phyloP scores from a whole-genome alignment of 495 filamentous ascomycete species.

The Penicillium mononematosum region DNA sequence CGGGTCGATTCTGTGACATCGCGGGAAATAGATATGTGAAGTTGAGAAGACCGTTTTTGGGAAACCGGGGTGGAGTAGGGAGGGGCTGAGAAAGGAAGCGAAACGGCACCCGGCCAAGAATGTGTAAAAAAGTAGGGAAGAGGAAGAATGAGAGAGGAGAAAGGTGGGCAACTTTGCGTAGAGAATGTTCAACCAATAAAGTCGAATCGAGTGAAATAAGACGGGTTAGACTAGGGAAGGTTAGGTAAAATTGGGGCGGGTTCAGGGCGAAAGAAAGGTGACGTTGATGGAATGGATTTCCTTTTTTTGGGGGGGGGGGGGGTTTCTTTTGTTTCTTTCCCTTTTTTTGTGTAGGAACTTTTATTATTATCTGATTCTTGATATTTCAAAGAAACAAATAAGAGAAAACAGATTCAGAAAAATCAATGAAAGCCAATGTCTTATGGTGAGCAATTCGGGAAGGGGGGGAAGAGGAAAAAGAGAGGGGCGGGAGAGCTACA shows the following conservation, averaged over 20 bases:
- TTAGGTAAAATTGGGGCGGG: conserved; percentile 15
- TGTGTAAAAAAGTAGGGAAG: conserved; percentile 8
- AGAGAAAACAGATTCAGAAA: conserved; percentile 44
- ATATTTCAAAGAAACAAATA: conserved; percentile 1
- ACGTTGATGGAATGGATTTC: conserved; percentile 6
- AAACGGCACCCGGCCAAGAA: conserved; percentile 31
- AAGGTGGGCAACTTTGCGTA: conserved; percentile 11
- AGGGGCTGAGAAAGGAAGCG: conserved; percentile 24
- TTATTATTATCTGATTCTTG: not conserved
- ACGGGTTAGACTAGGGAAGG: conserved; percentile 15
- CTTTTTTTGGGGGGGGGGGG: no score
- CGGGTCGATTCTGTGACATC: conserved; percentile 75
- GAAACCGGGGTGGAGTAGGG: conserved; percentile 20
- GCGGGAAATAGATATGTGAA: conserved; percentile 31
- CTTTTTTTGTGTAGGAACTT: not conserved
- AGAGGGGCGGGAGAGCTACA: conserved; percentile 42
- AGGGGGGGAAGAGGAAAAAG: conserved; percentile 16
- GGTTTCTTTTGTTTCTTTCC: not conserved
- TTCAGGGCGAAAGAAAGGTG: conserved; percentile 6
- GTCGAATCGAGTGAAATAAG: conserved; percentile 11
- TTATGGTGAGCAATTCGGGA: conserved; percentile 53
- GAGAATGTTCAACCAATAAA: conserved; percentile 15
- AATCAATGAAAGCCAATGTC: conserved; percentile 59
- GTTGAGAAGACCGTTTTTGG: conserved; percentile 29
- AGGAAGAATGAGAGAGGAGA: conserved; percentile 14